Percentiles rank a stretch among this genome's conserved stretches.
Conservation (phyloP, 23 red algal species). For the Gracilaria caudata region DNA sequence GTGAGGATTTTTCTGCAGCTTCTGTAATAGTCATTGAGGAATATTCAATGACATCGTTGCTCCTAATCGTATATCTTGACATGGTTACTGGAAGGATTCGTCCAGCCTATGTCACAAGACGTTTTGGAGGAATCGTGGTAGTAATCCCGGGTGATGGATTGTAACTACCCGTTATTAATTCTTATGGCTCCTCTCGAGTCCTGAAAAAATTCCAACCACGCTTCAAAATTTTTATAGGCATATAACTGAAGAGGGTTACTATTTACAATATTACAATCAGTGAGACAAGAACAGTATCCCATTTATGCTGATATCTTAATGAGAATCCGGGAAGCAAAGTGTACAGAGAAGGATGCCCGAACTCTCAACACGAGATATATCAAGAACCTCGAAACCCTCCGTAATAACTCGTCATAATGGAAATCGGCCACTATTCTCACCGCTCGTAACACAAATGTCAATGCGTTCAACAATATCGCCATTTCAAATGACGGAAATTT, state of each 20-base stretch:
- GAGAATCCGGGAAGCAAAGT: neutral
- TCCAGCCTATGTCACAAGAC: neutral
- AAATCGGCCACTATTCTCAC: neutral
- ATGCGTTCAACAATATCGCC: neutral
- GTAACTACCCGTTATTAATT: neutral
- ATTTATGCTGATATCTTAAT: neutral
- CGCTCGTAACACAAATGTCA: neutral
- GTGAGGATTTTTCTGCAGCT: neutral
- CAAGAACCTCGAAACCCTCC: neutral
- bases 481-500: neutral
- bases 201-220: neutral
- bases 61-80: neutral
- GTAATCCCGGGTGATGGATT: neutral
- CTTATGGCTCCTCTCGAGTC: neutral
- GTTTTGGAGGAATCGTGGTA: neutral
- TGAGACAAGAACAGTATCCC: neutral
- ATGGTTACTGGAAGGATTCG: neutral
- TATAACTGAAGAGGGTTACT: neutral
- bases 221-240: neutral
- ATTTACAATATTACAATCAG: neutral
- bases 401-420: neutral
- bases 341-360: neutral
- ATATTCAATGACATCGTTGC: neutral
- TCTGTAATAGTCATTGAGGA: neutral
- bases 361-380: neutral